Evolutionary conservation across 805 yeast genomes (phyloP), one percentile per base, ranked within the genome.

Genomic region (Suhomyces sp.): DNA sequence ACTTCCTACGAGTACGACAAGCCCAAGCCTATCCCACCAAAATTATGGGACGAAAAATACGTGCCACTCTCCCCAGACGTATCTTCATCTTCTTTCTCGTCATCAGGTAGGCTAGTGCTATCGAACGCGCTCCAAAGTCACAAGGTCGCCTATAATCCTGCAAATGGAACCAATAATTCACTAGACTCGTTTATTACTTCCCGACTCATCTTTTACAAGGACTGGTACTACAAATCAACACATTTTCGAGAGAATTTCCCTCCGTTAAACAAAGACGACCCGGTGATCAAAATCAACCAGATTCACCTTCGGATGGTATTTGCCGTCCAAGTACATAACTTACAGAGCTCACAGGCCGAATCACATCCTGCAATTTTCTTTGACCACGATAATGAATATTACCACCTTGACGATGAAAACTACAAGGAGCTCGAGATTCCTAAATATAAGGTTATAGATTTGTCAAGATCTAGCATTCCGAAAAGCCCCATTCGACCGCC

Each of bases 161-260:
- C 22, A 10, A 20, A 20, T 8, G 9, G 22, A 7, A 20, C 10
- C 22, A 10, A 20, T 20, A 14, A 15, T 12, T 21, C 33, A 5
- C 20, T 31, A 15, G 58, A 54, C 14, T 40, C 53, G 12, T 45
- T 47, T 13, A 35, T 60, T 24, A 45, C 56, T 4, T 41, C 51
- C 4, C 42, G 64, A 19, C 36, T 62, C 4, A 29, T 63, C 3
- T 60, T 67, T 35, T 64, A 55, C 44, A 51, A 50, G 22, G 71
- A 66, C 42, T 65, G 70, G 70, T 56, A 48, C 35, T 46, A 48
- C 29, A 39, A 38, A 25, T 18, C 38, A 16, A 28, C 34, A 16
- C 31, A 31, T 12, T 39, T 31, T 22, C 28, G 27, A 4, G 24
- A 25, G 19, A 22, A 27, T 22, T 25, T 13, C 15, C 28, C 39